phyloP scores from a whole-genome alignment of 1,139 yeast species.

The Magnusiomyces tetraspermus region DNA sequence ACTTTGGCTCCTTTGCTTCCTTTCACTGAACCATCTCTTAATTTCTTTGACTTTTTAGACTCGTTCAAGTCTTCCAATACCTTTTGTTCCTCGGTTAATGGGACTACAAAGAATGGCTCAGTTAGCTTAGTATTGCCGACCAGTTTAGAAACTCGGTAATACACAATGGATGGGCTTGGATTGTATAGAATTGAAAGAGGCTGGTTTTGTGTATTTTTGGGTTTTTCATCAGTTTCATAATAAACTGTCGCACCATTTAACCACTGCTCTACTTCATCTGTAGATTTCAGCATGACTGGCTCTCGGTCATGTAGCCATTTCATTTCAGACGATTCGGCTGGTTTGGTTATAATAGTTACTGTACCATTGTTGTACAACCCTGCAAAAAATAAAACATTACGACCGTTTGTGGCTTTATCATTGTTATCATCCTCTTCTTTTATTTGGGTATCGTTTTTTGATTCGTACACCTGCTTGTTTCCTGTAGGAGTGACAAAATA shows the following conservation, averaged over 20 bases:
- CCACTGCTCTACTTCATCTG: conserved; percentile 48
- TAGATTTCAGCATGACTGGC: conserved; percentile 40
- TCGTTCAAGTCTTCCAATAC: conserved; percentile 32
- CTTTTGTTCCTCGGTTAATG: conserved; percentile 29
- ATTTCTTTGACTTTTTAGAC: conserved; percentile 11
- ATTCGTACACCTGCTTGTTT: background rate
- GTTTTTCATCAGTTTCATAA: background rate
- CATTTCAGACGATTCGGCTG: conserved; percentile 46
- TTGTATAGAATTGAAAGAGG: conserved; percentile 22
- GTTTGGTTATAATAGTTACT: conserved; percentile 66
- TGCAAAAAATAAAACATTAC: conserved; percentile 50
- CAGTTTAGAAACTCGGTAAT: background rate
- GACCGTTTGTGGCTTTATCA: background rate
- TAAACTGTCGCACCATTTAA: conserved; percentile 36
- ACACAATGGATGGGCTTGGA: background rate
- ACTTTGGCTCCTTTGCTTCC: background rate
- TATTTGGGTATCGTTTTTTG: too few species aligned
- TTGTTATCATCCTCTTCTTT: background rate
- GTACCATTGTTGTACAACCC: conserved; percentile 54
- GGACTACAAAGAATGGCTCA: background rate
- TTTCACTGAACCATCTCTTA: conserved; percentile 12
- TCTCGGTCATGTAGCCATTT: conserved; percentile 68
- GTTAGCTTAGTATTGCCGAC: background rate
- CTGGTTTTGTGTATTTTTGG: background rate
- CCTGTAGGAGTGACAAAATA: conserved; percentile 40